phyloP scores from a whole-genome alignment of 306 rosid species.

The Mimosa bimucronata region DNA sequence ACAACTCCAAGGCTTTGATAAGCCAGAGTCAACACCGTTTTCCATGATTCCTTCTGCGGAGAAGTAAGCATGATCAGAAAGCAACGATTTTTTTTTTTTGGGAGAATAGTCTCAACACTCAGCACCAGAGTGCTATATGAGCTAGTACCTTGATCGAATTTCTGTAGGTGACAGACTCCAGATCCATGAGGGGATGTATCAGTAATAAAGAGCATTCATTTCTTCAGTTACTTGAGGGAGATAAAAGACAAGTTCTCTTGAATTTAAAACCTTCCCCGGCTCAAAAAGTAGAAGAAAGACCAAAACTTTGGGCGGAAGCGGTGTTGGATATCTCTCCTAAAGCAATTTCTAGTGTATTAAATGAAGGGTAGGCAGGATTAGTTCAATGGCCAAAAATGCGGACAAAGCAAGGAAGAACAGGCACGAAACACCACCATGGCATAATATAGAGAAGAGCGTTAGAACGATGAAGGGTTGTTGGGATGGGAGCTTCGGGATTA shows the following conservation, averaged over 20 bases:
- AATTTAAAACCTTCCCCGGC: conserved; percentile 47
- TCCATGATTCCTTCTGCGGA: conserved; percentile 90
- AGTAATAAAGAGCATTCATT: conserved; percentile 49
- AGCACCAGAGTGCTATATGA: conserved; percentile 26
- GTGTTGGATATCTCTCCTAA: conserved; percentile 27
- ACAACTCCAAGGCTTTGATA: conserved; percentile 97
- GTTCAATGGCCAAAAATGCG: conserved; percentile 52
- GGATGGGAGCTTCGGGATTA: conserved; percentile 40
- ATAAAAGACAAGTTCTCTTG: conserved; percentile 41
- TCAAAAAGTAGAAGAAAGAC: conserved; percentile 37
- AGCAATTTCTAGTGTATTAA: not conserved
- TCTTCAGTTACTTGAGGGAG: conserved; percentile 36
- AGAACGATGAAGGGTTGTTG: conserved; percentile 44
- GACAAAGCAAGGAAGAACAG: conserved; percentile 57
- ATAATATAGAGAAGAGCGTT: conserved; percentile 36
- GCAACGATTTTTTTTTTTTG: conserved; percentile 31
- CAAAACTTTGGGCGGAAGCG: conserved; percentile 34
- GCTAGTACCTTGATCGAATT: conserved; percentile 70
- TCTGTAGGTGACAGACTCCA: conserved; percentile 59
- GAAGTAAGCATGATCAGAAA: conserved; percentile 32
- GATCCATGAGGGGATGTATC: conserved; percentile 69
- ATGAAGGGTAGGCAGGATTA: conserved; percentile 25
- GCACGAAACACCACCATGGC: conserved; percentile 48
- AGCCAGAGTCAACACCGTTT: conserved; percentile 79
- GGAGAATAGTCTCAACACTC: not conserved